Base-by-base conservation (phyloP, 208 protist genomes). In the Acanthamoeba lugdunensis region DNA sequence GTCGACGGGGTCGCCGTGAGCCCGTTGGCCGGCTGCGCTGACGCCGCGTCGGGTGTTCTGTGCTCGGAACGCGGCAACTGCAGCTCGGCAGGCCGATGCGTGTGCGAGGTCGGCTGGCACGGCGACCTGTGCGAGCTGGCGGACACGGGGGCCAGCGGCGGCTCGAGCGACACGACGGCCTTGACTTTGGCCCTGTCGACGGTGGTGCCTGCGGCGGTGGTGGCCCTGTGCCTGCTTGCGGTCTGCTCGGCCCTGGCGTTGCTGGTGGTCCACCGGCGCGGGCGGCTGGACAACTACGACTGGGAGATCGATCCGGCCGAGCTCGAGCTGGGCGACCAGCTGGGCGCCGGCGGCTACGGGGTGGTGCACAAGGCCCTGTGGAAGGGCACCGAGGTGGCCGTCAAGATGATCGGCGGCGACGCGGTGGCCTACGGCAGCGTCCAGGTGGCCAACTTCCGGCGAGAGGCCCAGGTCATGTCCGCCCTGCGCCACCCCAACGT, bases 241-340 rank as follows among this genome's bases (percentile, higher is more conserved):
- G 61, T 28, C 61, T 67, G 11, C 11, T 67, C 23, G 16, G 61
- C 25, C 7, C 9, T 67, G 23, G 61, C 61, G 61, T 16, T 67
- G 16, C 23, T 67, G 16, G 23, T 67, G 5, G 61, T 67, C 61
- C 23, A 67, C 23, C 11, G 61, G 23, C 61, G 61, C 0, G 61
- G 61, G 5, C 61, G 61, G 16, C 61, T 67, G 1, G 61, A 67
- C 61, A 67, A 67, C 61, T 67, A 67, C 61, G 61, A 67, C 23
- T 82, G 73, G 82, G 82, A 89, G 21, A 89, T 89, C 33, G 82
- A 89, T n/a, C 82, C 82, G 37, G 56, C 30, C 82, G 82, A 89
- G 82, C 82, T 89, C 28, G 52, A 89, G 82, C n/a, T 89, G 0
- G 52, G 41, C 30, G 52, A 89, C 6, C n/a, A 56, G 37, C 50